A percentile compares a stretch with the other conserved stretches of the same genome.
Conservation (phyloP, 768 basidiomycete genomes). For the Hydnomerulius pinastri region DNA sequence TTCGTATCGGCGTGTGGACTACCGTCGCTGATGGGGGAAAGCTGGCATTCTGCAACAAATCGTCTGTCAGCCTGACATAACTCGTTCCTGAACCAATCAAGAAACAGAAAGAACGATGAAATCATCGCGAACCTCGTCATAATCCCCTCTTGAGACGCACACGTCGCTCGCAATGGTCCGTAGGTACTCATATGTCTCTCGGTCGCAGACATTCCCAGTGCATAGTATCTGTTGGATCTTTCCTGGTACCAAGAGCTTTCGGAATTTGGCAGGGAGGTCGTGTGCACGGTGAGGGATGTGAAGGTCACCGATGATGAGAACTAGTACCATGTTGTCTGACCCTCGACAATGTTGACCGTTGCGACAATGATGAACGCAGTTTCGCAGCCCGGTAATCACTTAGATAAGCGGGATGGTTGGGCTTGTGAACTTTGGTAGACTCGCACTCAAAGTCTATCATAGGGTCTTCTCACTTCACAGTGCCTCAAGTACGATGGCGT, state of each 20-base stretch:
- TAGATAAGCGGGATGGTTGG: too few species aligned
- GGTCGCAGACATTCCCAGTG: constrained; percentile 97
- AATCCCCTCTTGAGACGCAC: constrained; percentile 89
- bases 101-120: not conserved
- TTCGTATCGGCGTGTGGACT: constrained; percentile 80
- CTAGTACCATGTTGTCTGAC: constrained; percentile 60
- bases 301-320: constrained; percentile 95
- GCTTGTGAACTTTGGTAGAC: not conserved
- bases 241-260: constrained; percentile 92
- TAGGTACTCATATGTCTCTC: constrained; percentile 96
- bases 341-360: not conserved
- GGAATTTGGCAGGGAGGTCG: constrained; percentile 94
- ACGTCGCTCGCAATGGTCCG: constrained; percentile 93
- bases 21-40: constrained; percentile 84
- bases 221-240: constrained; percentile 98
- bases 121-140: constrained; percentile 74
- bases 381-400: constrained; percentile 7
- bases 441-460: not conserved
- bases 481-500: not conserved
- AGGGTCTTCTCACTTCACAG: constrained; percentile 4
- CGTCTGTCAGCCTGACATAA: not conserved
- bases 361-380: not conserved
- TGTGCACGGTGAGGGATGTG: constrained; percentile 91
- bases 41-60: constrained; percentile 50
- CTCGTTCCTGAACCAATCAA: not conserved